These are phyloP conservation scores for Eimeria maxima DNA, from an alignment of 169 alveolate species.

Conservation along the genomic window DNA sequence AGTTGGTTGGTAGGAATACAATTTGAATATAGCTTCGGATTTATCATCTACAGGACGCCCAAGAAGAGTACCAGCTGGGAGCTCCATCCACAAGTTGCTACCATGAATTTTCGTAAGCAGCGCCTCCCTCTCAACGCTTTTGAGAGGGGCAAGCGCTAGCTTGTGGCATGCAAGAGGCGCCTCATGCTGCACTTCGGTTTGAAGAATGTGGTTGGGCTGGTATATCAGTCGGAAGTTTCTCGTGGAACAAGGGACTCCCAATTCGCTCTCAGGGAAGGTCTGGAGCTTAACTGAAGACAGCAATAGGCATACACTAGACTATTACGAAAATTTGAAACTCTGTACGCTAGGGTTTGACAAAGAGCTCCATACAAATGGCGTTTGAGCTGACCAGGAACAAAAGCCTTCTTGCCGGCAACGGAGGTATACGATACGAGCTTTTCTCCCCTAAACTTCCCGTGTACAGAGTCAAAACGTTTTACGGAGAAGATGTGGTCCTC, in stretches of 20 bases:
- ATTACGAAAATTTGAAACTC: neutral
- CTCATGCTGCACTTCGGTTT: conserved; percentile 19
- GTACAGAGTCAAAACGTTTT: conserved; percentile 4
- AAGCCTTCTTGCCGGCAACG: conserved; percentile 13
- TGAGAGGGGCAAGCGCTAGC: neutral
- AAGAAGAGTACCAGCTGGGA: conserved; percentile 55
- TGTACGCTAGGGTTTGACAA: neutral
- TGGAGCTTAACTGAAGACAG: neutral
- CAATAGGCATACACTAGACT: neutral
- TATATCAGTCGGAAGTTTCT: neutral
- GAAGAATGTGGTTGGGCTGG: conserved; percentile 55
- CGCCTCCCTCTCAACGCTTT: conserved; percentile 38
- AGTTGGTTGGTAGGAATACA: conserved; percentile 3
- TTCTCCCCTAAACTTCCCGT: neutral
- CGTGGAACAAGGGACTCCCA: conserved; percentile 68
- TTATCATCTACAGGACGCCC: neutral
- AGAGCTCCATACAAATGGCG: neutral
- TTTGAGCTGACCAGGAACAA: conserved; percentile 35
- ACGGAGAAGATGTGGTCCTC: conserved; percentile 31
- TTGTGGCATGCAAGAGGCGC: conserved; percentile 37
- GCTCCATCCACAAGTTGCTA: conserved; percentile 59
- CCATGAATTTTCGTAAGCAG: conserved; percentile 51
- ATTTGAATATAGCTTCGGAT: neutral
- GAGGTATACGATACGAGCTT: neutral
- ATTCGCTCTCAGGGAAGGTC: conserved; percentile 23